These are phyloP conservation scores for Neoarthrinium moseri DNA, from an alignment of 2,329 filamentous ascomycete genomes.

Conservation along the genomic window DNA sequence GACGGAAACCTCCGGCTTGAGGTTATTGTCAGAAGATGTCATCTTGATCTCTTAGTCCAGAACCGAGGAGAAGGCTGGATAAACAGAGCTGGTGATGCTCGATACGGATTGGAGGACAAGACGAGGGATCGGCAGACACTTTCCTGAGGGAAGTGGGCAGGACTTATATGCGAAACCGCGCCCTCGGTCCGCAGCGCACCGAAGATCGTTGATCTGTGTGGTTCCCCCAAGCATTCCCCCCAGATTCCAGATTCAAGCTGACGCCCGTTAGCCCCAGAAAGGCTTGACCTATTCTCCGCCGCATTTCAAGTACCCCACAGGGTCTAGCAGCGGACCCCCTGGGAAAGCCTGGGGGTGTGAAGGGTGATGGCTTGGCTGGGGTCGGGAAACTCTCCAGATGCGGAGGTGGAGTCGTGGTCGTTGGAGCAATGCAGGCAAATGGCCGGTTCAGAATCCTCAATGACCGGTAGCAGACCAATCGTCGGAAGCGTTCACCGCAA, in stretches of 20 bases:
- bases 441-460: not conserved
- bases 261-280: no score
- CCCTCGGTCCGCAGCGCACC: conserved; percentile 9
- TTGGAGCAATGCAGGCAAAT: conserved; percentile 3
- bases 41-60: conserved; percentile 8
- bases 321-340: not conserved
- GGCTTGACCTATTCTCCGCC: no score
- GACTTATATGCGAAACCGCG: not conserved
- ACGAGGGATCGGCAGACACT: conserved; percentile 4
- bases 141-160: not conserved
- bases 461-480: conserved; percentile 4
- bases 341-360: not conserved
- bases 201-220: not conserved
- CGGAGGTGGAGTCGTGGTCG: conserved; percentile 1
- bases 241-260: conserved; percentile 1
- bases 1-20: conserved; percentile 17
- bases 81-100: not conserved
- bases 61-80: not conserved
- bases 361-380: conserved; percentile 2
- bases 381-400: conserved; percentile 8
- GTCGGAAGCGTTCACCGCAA: not conserved
- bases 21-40: conserved; percentile 13
- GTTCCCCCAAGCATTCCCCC: not conserved
- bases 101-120: not conserved
- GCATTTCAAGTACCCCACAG: not conserved